phyloP scores from a whole-genome alignment of 352 stramenopile species.

The Hyaloperonospora arabidopsidis region DNA sequence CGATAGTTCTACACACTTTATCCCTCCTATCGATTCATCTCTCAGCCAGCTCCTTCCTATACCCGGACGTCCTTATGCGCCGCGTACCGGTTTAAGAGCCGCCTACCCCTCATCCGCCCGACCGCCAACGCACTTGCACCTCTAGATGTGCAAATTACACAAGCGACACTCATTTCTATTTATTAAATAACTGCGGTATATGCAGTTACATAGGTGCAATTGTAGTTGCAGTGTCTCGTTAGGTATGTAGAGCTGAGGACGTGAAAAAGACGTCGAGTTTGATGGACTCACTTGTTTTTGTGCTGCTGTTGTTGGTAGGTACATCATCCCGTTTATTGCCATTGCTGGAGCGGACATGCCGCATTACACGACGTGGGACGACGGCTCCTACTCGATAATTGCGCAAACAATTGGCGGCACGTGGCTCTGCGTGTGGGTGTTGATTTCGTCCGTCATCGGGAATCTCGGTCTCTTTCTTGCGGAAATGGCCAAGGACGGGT shows the following conservation, averaged over 20 bases:
- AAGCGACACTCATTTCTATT: too few species aligned
- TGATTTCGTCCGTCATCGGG: constrained; percentile 67
- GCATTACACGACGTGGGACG: constrained; percentile 65
- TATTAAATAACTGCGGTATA: too few species aligned
- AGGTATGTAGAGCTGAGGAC: neutral
- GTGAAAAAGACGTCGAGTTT: neutral
- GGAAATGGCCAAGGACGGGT: constrained; percentile 78
- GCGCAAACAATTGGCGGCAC: constrained; percentile 50
- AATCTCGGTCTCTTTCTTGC: constrained; percentile 78
- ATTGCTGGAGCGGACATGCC: constrained; percentile 62
- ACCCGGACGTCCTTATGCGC: too few species aligned
- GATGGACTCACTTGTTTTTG: neutral
- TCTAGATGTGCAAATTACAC: too few species aligned
- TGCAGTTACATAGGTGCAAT: constrained; percentile 43
- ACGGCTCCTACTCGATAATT: constrained; percentile 72
- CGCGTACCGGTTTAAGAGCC: too few species aligned
- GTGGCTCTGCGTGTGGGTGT: constrained; percentile 69
- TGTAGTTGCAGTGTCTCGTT: neutral
- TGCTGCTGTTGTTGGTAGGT: constrained; percentile 34
- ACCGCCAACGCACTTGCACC: too few species aligned
- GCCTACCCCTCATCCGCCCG: too few species aligned
- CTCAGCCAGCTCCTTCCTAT: too few species aligned
- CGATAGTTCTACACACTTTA: too few species aligned
- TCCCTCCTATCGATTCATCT: too few species aligned
- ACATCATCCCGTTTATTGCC: constrained; percentile 63